Base-by-base conservation (phyloP, 1,284 basidiomycete species). In the Ganoderma meredithae region DNA sequence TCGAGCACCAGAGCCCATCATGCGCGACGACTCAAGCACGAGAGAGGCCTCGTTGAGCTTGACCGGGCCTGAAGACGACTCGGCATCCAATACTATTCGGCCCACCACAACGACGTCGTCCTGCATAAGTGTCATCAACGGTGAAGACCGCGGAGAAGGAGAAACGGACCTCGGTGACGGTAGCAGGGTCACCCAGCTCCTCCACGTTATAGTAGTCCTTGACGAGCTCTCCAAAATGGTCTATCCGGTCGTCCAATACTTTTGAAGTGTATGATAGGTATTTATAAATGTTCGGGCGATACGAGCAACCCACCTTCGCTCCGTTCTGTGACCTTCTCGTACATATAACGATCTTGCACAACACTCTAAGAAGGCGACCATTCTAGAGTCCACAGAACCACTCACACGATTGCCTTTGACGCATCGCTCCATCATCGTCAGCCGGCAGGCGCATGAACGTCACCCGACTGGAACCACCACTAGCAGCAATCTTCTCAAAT, bases 171-270 rank as follows among this genome's bases (percentile, higher is more conserved):
- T 93, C 90, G 5, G 94, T 91, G 3, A 88, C 84, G 22, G 88
- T 80, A 33, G 86, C 83, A 4, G 95, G 95, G 76, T 98, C 95
- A 0, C 91, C 91, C 19, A 97, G 80, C 27, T 95, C 87, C 62
- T 84, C 79, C 15, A 96, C 79, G 0, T 85, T 83, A 77, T 96
- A 97, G 69, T 91, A 87, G 49, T 86, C 85, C 71, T 85, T 85
- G 66, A 97, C 83, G 15, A 90, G 81, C 58, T 92, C 90, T 2
- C 89, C 93, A 71, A 94, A 90, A 64, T 95, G 91, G 73, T 97
- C 94, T 74, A 98, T 95, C 67, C 89, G 84, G 68, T 92, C 90
- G 75, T 98, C 96, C 59, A 98, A 86, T 19, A 83, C 93, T 95
- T 36, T 66, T 25, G 12, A 19, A 40, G 53, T 41, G 40, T 22